phyloP scores from a whole-genome alignment of 176 grass and related monocot species.

The Zea luxurians region DNA sequence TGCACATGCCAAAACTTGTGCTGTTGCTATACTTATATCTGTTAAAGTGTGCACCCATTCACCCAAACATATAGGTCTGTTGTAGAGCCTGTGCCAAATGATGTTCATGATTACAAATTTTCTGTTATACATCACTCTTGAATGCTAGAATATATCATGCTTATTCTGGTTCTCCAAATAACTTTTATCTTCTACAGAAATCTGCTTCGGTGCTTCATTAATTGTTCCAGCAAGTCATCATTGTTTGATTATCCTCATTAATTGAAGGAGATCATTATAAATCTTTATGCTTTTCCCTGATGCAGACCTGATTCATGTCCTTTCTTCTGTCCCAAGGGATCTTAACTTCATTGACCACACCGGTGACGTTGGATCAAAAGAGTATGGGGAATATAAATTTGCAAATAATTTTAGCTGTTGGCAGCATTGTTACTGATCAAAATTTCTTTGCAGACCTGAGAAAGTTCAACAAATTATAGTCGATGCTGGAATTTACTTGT shows the following conservation, averaged over 20 bases:
- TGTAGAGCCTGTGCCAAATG: neutral
- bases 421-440: constrained; percentile 30
- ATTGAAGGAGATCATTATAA: neutral
- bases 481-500: constrained; percentile 94
- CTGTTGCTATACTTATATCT: neutral
- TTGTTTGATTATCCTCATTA: constrained; percentile 10
- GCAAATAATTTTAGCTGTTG: constrained; percentile 7
- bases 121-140: neutral
- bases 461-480: constrained; percentile 92
- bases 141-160: neutral
- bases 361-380: constrained; percentile 67
- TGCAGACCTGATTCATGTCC: constrained; percentile 70
- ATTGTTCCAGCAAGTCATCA: neutral
- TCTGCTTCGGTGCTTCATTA: neutral
- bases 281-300: constrained; percentile 13
- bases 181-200: neutral
- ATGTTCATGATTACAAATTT: neutral
- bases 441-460: constrained; percentile 53
- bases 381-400: constrained; percentile 53
- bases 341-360: constrained; percentile 86
- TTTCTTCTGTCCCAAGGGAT: constrained; percentile 65
- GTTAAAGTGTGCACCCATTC: neutral
- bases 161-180: constrained; percentile 2
- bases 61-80: neutral
- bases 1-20: constrained; percentile 18